Conservation (phyloP, 129 eudicot genomes). For the Escallonia rubra region DNA sequence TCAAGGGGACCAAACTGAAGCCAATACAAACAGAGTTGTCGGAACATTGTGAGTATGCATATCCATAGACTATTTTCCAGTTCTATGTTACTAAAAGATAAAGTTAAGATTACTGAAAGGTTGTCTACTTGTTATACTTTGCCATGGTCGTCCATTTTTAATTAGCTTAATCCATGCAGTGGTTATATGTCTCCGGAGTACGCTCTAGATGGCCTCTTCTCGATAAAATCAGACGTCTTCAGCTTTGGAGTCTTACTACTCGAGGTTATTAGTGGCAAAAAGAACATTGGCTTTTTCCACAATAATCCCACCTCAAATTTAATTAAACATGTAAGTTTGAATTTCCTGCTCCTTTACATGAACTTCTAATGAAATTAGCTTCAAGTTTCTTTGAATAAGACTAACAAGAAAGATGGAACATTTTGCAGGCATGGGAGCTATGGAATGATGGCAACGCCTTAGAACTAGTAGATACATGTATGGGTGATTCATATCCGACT, state of each 20-base stretch:
- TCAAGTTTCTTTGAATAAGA: not conserved
- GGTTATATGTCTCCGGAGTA: constrained; percentile 1
- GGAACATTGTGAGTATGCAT: not conserved
- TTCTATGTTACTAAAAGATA: not conserved
- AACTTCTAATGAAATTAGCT: not conserved
- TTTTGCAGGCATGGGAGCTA: constrained; percentile 41
- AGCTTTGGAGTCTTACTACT: not conserved
- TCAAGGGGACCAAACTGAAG: not conserved
- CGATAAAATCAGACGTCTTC: not conserved
- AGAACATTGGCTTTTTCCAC: constrained; percentile 24
- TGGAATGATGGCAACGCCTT: constrained; percentile 10
- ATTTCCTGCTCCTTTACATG: not conserved
- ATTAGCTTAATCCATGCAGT: not conserved
- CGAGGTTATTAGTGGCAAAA: constrained; percentile 23
- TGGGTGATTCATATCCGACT: constrained; percentile 9
- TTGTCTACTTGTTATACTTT: too few species aligned
- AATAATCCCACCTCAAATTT: constrained; percentile 38
- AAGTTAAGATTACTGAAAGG: too few species aligned
- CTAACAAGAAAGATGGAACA: not conserved
- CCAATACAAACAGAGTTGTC: not conserved
- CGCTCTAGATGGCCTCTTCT: not conserved
- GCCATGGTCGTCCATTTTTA: not conserved
- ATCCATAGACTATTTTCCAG: not conserved
- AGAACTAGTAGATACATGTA: constrained; percentile 21
- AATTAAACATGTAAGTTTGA: constrained; percentile 29